A percentile compares a stretch with the other conserved stretches of the same genome.
Conservation (phyloP, 148 eudicot genomes). For the Talinum fruticosum region DNA sequence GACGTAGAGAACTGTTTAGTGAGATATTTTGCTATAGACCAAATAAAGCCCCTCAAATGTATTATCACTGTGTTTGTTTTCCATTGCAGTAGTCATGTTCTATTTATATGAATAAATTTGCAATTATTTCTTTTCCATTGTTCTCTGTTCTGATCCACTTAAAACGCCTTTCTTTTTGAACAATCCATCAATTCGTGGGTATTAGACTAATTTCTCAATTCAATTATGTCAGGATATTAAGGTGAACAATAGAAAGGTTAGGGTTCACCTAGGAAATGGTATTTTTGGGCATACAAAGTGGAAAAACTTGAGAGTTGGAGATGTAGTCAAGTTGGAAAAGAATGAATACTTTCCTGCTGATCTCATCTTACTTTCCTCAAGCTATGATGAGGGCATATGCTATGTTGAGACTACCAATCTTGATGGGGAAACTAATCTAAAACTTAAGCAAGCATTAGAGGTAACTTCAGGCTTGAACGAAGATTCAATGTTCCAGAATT, state of each 20-base stretch:
- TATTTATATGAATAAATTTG: too few relatives aligned
- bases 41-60: too few relatives aligned
- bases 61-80: too few relatives aligned
- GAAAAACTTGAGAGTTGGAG: conserved; percentile 61
- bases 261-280: conserved; percentile 42
- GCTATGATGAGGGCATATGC: conserved; percentile 61
- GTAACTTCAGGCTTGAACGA: conserved; percentile 42
- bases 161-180: too few relatives aligned
- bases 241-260: conserved; percentile 45
- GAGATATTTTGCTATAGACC: too few relatives aligned
- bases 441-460: conserved; percentile 56
- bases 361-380: conserved; percentile 59
- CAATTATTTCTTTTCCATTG: too few relatives aligned
- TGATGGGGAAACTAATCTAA: conserved; percentile 71
- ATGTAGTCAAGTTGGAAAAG: conserved; percentile 57
- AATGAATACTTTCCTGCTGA: conserved; percentile 70
- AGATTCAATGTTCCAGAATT: conserved; percentile 37
- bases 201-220: neutral
- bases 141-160: too few relatives aligned
- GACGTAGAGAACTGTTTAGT: too few relatives aligned
- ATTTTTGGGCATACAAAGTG: conserved; percentile 41
- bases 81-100: too few relatives aligned
- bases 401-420: conserved; percentile 73
- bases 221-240: conserved; percentile 48
- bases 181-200: neutral